Percentiles rank a stretch among this genome's conserved stretches.
These are phyloP conservation scores for Xylaria multiplex DNA, from an alignment of 2,329 filamentous ascomycete genomes.

Conservation along the genomic window DNA sequence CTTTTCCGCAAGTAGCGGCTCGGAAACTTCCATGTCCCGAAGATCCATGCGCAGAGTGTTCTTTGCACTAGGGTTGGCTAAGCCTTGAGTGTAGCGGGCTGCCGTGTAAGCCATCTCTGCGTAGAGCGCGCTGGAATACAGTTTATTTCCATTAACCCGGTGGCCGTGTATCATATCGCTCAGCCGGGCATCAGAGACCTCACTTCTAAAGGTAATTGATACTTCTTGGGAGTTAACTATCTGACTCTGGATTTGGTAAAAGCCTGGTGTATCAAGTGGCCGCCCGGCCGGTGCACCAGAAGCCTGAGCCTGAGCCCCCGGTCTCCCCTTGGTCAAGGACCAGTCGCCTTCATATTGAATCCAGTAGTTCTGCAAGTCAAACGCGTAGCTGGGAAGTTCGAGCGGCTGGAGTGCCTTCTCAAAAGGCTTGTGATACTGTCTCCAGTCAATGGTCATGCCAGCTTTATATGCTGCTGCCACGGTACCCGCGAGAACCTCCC, in stretches of 20 bases:
- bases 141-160: conserved; percentile 47
- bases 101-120: conserved; percentile 49
- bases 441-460: conserved; percentile 39
- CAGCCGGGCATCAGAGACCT: conserved; percentile 32
- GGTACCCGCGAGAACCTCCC: conserved; percentile 8
- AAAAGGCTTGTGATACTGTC: conserved; percentile 41
- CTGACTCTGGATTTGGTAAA: conserved; percentile 19
- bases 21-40: conserved; percentile 42
- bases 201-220: conserved; percentile 41
- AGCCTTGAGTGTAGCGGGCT: conserved; percentile 44
- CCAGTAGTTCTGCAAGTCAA: conserved; percentile 47
- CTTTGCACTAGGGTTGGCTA: conserved; percentile 17
- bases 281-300: neutral
- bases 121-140: conserved; percentile 48
- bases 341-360: conserved; percentile 44
- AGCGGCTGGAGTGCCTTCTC: conserved; percentile 36
- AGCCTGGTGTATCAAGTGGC: neutral
- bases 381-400: conserved; percentile 42
- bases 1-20: conserved; percentile 9
- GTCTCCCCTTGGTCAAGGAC: conserved; percentile 32
- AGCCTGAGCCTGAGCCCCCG: neutral
- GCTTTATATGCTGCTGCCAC: conserved; percentile 23
- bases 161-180: conserved; percentile 44
- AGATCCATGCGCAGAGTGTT: conserved; percentile 37
- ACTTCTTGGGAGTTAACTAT: conserved; percentile 28